Conservation (phyloP, 768 basidiomycete species). For the Hygrophorus pudorinus region DNA sequence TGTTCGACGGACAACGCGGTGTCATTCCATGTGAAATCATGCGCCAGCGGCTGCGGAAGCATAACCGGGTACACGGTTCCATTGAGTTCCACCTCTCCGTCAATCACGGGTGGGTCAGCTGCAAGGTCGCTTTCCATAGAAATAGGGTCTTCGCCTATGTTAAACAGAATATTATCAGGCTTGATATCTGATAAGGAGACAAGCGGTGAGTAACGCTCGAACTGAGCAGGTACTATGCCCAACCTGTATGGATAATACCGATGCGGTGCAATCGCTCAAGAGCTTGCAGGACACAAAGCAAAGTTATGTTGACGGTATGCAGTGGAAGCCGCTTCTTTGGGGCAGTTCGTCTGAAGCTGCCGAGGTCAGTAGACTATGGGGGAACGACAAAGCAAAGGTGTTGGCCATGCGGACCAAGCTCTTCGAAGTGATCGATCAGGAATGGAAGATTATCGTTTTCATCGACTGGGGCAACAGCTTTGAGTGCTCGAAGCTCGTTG, state of each 20-base stretch:
- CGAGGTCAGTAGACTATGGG: conserved; percentile 13
- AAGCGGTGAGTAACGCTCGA: background rate
- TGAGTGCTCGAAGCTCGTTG: conserved; percentile 12
- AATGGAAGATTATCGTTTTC: conserved; percentile 10
- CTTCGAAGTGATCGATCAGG: conserved; percentile 12
- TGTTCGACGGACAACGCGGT: conserved; percentile 10
- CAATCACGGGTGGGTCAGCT: conserved; percentile 1
- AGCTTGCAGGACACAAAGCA: conserved; percentile 12
- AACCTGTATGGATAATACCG: conserved; percentile 15
- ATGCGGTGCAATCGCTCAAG: conserved; percentile 10
- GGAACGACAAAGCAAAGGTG: conserved; percentile 16
- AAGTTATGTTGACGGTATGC: conserved; percentile 11
- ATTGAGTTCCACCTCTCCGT: conserved; percentile 1
- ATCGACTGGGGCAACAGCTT: conserved; percentile 8
- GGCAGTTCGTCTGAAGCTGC: conserved; percentile 10
- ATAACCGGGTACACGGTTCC: conserved; percentile 2
- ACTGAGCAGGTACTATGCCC: background rate
- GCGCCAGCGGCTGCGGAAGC: conserved; percentile 12
- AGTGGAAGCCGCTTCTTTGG: conserved; percentile 11
- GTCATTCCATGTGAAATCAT: conserved; percentile 9
- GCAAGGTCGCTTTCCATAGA: conserved; percentile 6
- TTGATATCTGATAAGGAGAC: conserved; percentile 16
- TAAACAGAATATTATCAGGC: conserved; percentile 17
- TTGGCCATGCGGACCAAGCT: conserved; percentile 8
- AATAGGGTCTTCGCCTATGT: conserved; percentile 6